Evolutionary conservation across 108 stramenopile genomes (phyloP).

Genomic region (Nitzschia sp.): DNA sequence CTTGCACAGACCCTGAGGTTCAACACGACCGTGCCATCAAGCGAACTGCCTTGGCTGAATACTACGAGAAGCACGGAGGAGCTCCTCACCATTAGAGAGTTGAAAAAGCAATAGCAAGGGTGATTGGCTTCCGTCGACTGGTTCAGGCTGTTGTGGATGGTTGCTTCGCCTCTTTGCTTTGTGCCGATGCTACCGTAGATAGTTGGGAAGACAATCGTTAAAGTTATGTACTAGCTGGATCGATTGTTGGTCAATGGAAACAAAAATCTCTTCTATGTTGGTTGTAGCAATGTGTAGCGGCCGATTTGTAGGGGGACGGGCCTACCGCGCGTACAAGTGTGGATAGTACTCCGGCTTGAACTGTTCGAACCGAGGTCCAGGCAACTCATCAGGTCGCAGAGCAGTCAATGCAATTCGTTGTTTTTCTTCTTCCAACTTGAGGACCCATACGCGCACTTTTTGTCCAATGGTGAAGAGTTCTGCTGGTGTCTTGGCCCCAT

Average conservation of each 20-base stretch:
- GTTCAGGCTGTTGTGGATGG: too few relatives aligned
- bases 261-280: not conserved
- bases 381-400: constrained; percentile 62
- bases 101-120: not conserved
- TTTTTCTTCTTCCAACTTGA: constrained; percentile 69
- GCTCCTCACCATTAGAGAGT: constrained; percentile 33
- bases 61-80: constrained; percentile 43
- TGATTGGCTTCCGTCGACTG: not conserved
- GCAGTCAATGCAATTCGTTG: constrained; percentile 77
- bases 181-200: too few relatives aligned
- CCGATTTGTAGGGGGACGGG: not conserved
- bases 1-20: constrained; percentile 30
- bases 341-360: not conserved
- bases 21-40: constrained; percentile 26
- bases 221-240: not conserved
- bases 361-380: constrained; percentile 70
- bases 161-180: too few relatives aligned
- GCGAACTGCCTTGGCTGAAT: constrained; percentile 32
- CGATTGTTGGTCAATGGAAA: constrained; percentile 1
- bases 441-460: constrained; percentile 80
- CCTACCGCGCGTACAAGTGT: not conserved
- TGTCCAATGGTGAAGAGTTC: constrained; percentile 73
- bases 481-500: constrained; percentile 50
- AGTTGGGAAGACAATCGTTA: too few relatives aligned
- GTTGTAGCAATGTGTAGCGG: not conserved